phyloP scores from a whole-genome alignment of 352 stramenopile species.

The Phytophthora melonis region DNA sequence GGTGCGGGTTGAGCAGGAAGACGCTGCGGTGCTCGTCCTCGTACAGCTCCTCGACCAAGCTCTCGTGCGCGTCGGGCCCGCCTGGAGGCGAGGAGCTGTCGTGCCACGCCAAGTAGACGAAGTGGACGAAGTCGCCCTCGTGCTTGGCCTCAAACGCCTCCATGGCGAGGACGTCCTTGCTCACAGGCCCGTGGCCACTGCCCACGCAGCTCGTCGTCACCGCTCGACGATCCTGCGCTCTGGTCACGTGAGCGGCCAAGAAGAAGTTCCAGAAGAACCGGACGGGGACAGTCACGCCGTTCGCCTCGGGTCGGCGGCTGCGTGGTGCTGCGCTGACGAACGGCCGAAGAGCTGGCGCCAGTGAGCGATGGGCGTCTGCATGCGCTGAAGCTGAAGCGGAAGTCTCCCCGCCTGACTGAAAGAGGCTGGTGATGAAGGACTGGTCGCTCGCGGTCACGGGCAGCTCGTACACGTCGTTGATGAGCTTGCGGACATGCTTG shows the following conservation, averaged over 20 bases:
- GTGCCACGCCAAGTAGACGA: slow-evolving; percentile 60
- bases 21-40: slow-evolving; percentile 51
- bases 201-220: slow-evolving; percentile 23
- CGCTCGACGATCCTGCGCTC: neutral
- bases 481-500: slow-evolving; percentile 29
- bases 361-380: neutral
- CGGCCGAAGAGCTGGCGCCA: neutral
- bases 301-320: slow-evolving; percentile 15
- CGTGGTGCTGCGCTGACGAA: slow-evolving; percentile 4
- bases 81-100: slow-evolving; percentile 7
- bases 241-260: slow-evolving; percentile 31
- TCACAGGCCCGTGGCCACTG: slow-evolving; percentile 15
- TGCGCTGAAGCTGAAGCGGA: neutral
- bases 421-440: slow-evolving; percentile 20
- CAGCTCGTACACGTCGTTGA: slow-evolving; percentile 41
- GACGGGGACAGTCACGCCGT: slow-evolving; percentile 16
- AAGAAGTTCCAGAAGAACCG: slow-evolving; percentile 74
- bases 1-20: slow-evolving; percentile 33
- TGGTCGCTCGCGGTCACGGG: slow-evolving; percentile 36
- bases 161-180: slow-evolving; percentile 39
- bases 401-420: neutral
- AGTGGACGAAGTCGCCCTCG: slow-evolving; percentile 56
- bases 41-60: slow-evolving; percentile 39
- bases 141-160: slow-evolving; percentile 46
- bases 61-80: neutral